Conservation (phyloP, 352 stramenopile species). For the Halophytophthora polymorphica region DNA sequence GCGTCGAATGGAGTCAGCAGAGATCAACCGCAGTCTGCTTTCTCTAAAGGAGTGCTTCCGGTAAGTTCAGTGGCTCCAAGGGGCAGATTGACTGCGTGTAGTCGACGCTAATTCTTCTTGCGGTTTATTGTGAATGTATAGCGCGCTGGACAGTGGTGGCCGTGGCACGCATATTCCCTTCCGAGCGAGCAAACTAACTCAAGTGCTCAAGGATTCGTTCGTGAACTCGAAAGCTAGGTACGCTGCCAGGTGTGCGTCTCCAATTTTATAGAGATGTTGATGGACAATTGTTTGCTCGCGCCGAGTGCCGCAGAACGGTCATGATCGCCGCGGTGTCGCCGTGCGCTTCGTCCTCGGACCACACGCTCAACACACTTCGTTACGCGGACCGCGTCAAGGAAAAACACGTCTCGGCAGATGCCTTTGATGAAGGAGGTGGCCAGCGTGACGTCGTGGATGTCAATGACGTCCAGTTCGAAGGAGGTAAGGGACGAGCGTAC, state of each 20-base stretch:
- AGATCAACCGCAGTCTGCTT: conserved; percentile 97
- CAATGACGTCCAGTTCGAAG: conserved; percentile 58
- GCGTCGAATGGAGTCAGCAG: conserved; percentile 93
- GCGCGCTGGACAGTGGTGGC: conserved; percentile 89
- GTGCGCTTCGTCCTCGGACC: conserved; percentile 91
- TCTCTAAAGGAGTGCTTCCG: conserved; percentile 97
- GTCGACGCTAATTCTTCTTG: conserved; percentile 3
- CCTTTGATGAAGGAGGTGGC: conserved; percentile 41
- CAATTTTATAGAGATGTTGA: neutral
- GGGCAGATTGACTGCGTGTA: neutral
- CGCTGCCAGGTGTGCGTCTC: too few species aligned
- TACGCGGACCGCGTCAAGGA: conserved; percentile 98
- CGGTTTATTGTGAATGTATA: conserved; percentile 11
- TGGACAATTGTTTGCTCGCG: neutral
- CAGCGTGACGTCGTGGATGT: conserved; percentile 40
- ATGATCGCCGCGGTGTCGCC: conserved; percentile 97
- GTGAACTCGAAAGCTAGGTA: conserved; percentile 90
- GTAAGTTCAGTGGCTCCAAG: conserved; percentile 16
- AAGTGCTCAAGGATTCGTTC: conserved; percentile 98
- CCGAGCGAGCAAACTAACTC: conserved; percentile 94
- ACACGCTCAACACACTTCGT: conserved; percentile 96
- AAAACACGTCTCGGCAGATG: conserved; percentile 81
- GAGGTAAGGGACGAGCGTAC: conserved; percentile 21
- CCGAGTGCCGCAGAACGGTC: conserved; percentile 66
- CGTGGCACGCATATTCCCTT: conserved; percentile 93